A percentile compares a stretch with the other conserved stretches of the same genome.
phyloP scores from a whole-genome alignment of 176 grass and related monocot genomes.

The Alloteropsis semialata region DNA sequence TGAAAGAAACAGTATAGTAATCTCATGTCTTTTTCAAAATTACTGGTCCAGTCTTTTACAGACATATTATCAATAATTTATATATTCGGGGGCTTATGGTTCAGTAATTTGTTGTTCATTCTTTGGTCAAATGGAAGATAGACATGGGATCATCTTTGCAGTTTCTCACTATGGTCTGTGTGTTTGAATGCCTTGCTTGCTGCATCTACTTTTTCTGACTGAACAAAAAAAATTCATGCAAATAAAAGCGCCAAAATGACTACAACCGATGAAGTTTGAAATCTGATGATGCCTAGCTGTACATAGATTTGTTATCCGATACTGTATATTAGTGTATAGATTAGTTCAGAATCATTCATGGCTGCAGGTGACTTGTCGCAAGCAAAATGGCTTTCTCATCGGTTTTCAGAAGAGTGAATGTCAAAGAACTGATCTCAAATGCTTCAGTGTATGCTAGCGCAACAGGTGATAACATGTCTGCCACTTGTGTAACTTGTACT shows the following conservation, averaged over 20 bases:
- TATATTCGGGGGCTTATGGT: background rate
- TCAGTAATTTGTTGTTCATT: background rate
- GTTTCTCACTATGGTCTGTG: background rate
- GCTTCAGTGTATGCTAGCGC: conserved; percentile 45
- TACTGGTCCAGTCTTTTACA: background rate
- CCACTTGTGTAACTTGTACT: background rate
- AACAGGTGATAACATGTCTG: conserved; percentile 33
- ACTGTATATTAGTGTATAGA: background rate
- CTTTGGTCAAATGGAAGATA: background rate
- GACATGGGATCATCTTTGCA: background rate
- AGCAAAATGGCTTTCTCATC: conserved; percentile 44
- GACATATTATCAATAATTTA: background rate
- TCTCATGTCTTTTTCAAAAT: background rate
- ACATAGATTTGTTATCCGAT: background rate
- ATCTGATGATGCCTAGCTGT: background rate
- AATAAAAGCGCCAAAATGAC: background rate
- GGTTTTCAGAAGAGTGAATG: conserved; percentile 63
- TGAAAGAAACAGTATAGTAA: background rate
- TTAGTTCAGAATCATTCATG: background rate
- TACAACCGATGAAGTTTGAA: background rate
- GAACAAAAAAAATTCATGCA: too few relatives aligned
- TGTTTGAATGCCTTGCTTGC: background rate
- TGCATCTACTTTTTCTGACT: background rate
- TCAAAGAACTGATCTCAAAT: conserved; percentile 73
- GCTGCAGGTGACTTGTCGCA: conserved; percentile 11